Percentiles rank a stretch among this genome's conserved stretches.
phyloP scores from a whole-genome alignment of 306 rosid species.

The Vigna radiata region DNA sequence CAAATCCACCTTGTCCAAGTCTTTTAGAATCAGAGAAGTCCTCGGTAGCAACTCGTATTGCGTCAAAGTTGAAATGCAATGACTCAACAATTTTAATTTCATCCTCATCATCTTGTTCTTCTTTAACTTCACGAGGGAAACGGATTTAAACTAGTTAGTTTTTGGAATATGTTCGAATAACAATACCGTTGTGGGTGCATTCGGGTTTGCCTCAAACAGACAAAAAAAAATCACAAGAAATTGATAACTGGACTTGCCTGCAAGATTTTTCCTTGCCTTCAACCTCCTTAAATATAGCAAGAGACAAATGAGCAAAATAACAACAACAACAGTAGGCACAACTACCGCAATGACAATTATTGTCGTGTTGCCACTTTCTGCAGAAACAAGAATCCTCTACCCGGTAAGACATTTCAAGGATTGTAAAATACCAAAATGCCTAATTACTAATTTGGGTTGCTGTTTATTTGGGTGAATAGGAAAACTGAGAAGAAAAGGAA shows the following conservation, averaged over 20 bases:
- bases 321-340: not conserved
- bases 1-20: constrained; percentile 38
- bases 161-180: not conserved
- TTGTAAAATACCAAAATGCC: no score
- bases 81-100: constrained; percentile 8
- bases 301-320: not conserved
- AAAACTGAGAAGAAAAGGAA: not conserved
- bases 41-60: constrained; percentile 33
- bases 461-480: no score
- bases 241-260: not conserved
- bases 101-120: not conserved
- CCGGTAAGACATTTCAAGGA: not conserved
- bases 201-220: not conserved
- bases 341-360: not conserved
- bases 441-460: no score
- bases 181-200: not conserved
- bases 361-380: not conserved
- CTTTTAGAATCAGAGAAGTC: constrained; percentile 8
- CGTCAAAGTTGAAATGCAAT: not conserved
- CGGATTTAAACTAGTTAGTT: not conserved
- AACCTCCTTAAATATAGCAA: not conserved
- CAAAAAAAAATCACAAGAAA: not conserved
- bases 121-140: not conserved
- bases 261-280: not conserved
- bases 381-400: not conserved